Base-by-base conservation (phyloP, 495 filamentous ascomycete species). In the Tuber indicum region DNA sequence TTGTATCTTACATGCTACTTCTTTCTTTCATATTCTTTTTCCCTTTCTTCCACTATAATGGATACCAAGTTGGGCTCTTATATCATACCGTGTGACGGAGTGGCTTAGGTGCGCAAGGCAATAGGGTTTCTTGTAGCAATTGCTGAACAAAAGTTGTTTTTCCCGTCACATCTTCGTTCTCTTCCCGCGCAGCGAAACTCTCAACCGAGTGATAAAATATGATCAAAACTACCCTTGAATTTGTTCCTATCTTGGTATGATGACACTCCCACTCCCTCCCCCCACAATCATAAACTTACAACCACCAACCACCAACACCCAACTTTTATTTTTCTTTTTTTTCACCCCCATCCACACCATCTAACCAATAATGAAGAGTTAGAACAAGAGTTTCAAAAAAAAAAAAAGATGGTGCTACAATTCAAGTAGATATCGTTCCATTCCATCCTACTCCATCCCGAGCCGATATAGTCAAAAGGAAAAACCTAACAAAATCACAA, bases 381-480 rank as follows among this genome's bases (percentile, higher is more conserved):
- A 66, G 58, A 66, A 36, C 26, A 66, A 66, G 58, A 66, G 26
- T 36, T 17, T 17, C 36, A 36, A 32, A 66, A 32, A 6, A 21
- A 66, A 66, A 66, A 8, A 10, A 58, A 58, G 26, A 9, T 26
- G 58, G 7, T 66, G 58, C 26, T 66, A 36, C 26, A 36, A 66
- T 66, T 66, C 58, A 66, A 19, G 58, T 36, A 66, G 10, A 36
- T 66, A 66, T 66, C 58, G 76, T 47, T 76, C 41, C 73, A 70
- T 42, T 43, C 72, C 23, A 36, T 62, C 71, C 77, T n/a, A 45
- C 69, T 39, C 47, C 26, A 16, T 43, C 78, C 75, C 72, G n/a
- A 76, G 73, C 78, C 71, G 72, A 79, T 75, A 80, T 44, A 72
- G 72, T 42, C 43, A 42, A 80, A 74, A 49, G 36, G n/a, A 39